phyloP scores from a whole-genome alignment of 495 filamentous ascomycete species.

The Trichoderma virens region DNA sequence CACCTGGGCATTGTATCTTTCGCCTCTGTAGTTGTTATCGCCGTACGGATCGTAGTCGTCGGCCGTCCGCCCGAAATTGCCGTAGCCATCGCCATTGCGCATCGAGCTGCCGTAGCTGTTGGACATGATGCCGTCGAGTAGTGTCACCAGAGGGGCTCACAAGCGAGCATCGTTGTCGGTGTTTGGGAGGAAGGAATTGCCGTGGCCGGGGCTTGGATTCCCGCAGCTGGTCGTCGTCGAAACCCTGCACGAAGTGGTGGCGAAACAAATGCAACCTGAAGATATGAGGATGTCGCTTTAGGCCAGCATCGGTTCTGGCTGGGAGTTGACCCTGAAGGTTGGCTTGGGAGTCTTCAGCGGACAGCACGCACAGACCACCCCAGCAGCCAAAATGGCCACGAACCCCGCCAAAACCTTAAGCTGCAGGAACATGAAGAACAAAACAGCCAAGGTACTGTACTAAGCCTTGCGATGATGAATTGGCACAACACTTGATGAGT shows the following conservation, averaged over 20 bases:
- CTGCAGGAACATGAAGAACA: neutral
- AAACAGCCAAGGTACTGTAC: no score
- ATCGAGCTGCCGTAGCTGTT: slow-evolving; percentile 26
- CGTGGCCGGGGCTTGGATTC: neutral
- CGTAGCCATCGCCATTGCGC: slow-evolving; percentile 22
- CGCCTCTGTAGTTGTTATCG: slow-evolving; percentile 36
- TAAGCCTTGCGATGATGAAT: no score
- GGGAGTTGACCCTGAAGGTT: neutral
- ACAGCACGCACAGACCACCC: neutral
- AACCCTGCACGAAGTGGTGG: neutral
- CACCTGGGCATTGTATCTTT: slow-evolving; percentile 22
- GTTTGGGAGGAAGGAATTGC: neutral
- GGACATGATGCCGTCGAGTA: slow-evolving; percentile 20
- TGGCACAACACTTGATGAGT: no score
- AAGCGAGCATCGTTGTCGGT: neutral
- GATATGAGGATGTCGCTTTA: neutral
- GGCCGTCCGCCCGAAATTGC: slow-evolving; percentile 19
- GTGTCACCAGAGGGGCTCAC: slow-evolving; percentile 4
- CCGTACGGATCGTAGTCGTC: slow-evolving; percentile 41
- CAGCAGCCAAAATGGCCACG: neutral
- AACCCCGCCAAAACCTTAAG: neutral
- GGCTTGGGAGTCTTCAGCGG: neutral
- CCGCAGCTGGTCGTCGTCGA: neutral
- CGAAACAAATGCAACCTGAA: neutral
- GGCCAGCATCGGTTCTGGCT: neutral